A percentile compares a stretch with the other conserved stretches of the same genome.
Evolutionary conservation across 768 basidiomycete genomes (phyloP).

Genomic region (Auricularia heimuer): DNA sequence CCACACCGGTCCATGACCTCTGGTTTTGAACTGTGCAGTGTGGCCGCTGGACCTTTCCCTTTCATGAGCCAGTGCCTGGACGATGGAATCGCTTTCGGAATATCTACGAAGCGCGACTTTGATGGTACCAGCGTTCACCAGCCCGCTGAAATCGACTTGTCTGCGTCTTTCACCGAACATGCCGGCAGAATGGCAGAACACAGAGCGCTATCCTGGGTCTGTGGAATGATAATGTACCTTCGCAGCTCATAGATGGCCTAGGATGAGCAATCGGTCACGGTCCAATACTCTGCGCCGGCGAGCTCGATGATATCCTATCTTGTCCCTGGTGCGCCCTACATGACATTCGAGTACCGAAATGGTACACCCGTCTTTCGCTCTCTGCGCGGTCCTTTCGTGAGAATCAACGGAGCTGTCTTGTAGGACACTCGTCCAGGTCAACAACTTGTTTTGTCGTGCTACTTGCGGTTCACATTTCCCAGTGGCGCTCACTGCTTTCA

Average conservation of each 20-base stretch:
- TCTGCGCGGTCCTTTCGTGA: conserved; percentile 17
- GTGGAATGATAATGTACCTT: background rate
- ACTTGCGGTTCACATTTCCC: background rate
- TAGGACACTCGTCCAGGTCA: background rate
- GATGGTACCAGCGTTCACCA: conserved; percentile 27
- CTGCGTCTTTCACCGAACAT: conserved; percentile 23
- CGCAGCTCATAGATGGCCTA: conserved; percentile 3
- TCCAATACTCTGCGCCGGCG: conserved; percentile 22
- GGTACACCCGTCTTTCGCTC: conserved; percentile 25
- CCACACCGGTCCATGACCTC: background rate
- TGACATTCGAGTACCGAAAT: conserved; percentile 22
- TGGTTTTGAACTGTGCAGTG: conserved; percentile 10
- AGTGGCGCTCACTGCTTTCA: conserved; percentile 14
- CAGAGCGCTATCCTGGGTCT: conserved; percentile 26
- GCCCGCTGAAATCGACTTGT: conserved; percentile 23
- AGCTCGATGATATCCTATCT: conserved; percentile 24
- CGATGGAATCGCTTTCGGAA: conserved; percentile 21
- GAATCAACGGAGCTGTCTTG: background rate
- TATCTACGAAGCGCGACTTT: conserved; percentile 21
- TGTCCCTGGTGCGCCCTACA: conserved; percentile 26
- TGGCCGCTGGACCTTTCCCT: conserved; percentile 25
- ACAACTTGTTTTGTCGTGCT: background rate
- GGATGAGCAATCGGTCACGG: conserved; percentile 26
- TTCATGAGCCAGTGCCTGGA: conserved; percentile 21
- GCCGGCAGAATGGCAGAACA: conserved; percentile 20